phyloP scores from a whole-genome alignment of 495 filamentous ascomycete species.

The Trichoderma erinaceum region DNA sequence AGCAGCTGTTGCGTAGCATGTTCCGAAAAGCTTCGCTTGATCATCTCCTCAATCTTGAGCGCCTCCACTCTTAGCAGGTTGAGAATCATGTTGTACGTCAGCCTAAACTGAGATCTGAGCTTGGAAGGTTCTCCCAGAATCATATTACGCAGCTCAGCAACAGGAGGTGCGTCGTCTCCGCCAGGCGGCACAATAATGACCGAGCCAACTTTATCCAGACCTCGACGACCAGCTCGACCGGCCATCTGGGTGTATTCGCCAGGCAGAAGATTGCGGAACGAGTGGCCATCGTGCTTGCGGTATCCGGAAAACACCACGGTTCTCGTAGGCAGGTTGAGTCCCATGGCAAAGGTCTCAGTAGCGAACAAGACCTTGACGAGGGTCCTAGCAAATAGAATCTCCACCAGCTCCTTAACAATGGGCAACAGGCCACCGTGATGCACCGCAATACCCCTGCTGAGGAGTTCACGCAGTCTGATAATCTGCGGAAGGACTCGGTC shows the following conservation, averaged over 20 bases:
- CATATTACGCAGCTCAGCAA: constrained; percentile 75
- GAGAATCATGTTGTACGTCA: constrained; percentile 99
- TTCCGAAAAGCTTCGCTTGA: constrained; percentile 97
- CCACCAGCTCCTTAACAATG: constrained; percentile 96
- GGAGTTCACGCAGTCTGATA: constrained; percentile 73
- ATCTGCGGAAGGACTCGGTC: constrained; percentile 88
- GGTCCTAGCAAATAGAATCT: constrained; percentile 91
- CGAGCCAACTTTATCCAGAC: constrained; percentile 83
- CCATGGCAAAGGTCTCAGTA: constrained; percentile 98
- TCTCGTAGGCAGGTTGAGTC: constrained; percentile 87
- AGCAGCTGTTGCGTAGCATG: constrained; percentile 95
- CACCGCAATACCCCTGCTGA: constrained; percentile 86
- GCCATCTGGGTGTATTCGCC: constrained; percentile 99
- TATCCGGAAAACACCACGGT: constrained; percentile 98
- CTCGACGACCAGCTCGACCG: constrained; percentile 86
- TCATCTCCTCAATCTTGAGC: constrained; percentile 99
- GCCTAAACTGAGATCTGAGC: constrained; percentile 87
- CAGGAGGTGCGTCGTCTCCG: constrained; percentile 86
- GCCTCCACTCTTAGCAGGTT: constrained; percentile 94
- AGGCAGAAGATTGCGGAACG: constrained; percentile 83
- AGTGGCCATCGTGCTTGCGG: constrained; percentile 88
- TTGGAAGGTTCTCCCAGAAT: constrained; percentile 94
- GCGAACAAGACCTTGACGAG: constrained; percentile 95
- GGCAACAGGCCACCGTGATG: constrained; percentile 93
- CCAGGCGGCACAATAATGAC: constrained; percentile 82